phyloP scores from a whole-genome alignment of 495 filamentous ascomycete genomes.

The Daldinia childiae region DNA sequence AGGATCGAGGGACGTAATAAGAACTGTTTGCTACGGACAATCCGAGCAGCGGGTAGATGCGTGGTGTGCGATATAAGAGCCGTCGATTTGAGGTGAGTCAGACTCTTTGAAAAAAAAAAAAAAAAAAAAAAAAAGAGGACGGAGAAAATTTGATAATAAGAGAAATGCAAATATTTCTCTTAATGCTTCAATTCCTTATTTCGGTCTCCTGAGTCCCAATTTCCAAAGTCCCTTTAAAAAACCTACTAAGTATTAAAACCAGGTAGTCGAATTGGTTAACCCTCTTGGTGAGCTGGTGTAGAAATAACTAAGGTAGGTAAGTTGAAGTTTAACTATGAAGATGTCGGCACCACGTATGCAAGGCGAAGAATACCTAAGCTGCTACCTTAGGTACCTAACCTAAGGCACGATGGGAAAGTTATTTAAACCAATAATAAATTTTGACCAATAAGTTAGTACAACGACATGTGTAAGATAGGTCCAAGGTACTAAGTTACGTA shows the following conservation, averaged over 20 bases:
- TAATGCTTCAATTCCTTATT: not conserved
- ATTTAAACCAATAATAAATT: not conserved
- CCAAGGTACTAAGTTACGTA: not conserved
- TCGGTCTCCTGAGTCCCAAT: not conserved
- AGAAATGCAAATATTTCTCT: not conserved
- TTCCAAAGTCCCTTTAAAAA: not conserved
- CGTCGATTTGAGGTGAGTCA: conserved; percentile 34
- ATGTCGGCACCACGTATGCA: not conserved
- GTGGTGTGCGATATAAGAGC: conserved; percentile 18
- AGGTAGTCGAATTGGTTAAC: not conserved
- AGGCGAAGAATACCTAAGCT: not conserved
- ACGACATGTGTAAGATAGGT: not conserved
- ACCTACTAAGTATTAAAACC: not conserved
- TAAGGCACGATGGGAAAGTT: not conserved
- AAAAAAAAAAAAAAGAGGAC: no score
- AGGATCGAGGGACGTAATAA: not conserved
- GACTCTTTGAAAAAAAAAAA: conserved; percentile 12
- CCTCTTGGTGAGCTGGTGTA: not conserved
- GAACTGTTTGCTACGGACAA: conserved; percentile 30
- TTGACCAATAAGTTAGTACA: not conserved
- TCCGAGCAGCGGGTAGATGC: conserved; percentile 38
- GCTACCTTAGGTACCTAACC: not conserved
- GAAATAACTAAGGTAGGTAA: not conserved
- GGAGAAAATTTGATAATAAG: conserved; percentile 19
- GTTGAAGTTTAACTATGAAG: not conserved